These are phyloP conservation scores for Liquidambar formosana DNA, from an alignment of 164 flowering plant species.

Conservation along the genomic window DNA sequence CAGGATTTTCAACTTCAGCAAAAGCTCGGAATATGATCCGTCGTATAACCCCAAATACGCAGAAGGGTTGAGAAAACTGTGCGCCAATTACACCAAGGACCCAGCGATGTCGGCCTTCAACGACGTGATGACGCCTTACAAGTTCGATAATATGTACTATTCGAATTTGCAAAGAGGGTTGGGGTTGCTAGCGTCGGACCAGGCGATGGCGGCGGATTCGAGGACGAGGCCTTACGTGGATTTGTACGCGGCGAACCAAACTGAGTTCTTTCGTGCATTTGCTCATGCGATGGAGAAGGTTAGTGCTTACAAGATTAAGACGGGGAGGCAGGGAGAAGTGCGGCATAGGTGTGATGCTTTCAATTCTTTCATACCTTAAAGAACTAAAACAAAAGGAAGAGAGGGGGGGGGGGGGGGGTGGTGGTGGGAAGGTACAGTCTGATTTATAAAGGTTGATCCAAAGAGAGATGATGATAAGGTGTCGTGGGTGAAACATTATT, in stretches of 20 bases:
- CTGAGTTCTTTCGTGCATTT: slow-evolving; percentile 55
- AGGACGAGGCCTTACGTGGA: slow-evolving; percentile 58
- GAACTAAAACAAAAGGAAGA: too few species aligned
- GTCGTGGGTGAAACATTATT: too few species aligned
- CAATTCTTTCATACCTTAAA: slow-evolving; percentile 27
- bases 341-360: slow-evolving; percentile 58
- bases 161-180: slow-evolving; percentile 57
- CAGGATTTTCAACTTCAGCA: slow-evolving; percentile 45
- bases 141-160: slow-evolving; percentile 68
- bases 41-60: slow-evolving; percentile 46
- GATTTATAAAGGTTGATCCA: too few species aligned
- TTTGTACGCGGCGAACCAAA: slow-evolving; percentile 48
- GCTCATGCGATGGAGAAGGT: slow-evolving; percentile 65
- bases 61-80: slow-evolving; percentile 34
- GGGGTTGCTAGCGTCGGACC: slow-evolving; percentile 52
- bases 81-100: slow-evolving; percentile 44
- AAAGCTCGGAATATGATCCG: slow-evolving; percentile 35
- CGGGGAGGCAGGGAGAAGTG: slow-evolving; percentile 58
- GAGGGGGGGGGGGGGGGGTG: too few species aligned
- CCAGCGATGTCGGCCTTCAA: slow-evolving; percentile 53
- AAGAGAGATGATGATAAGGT: too few species aligned
- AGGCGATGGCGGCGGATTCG: slow-evolving; percentile 33
- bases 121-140: slow-evolving; percentile 65
- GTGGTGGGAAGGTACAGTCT: too few species aligned
- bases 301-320: slow-evolving; percentile 38